Percentiles rank a stretch among this genome's conserved stretches.
These are phyloP conservation scores for Agarophyton chilense DNA, from an alignment of 23 red algal species.

Conservation along the genomic window DNA sequence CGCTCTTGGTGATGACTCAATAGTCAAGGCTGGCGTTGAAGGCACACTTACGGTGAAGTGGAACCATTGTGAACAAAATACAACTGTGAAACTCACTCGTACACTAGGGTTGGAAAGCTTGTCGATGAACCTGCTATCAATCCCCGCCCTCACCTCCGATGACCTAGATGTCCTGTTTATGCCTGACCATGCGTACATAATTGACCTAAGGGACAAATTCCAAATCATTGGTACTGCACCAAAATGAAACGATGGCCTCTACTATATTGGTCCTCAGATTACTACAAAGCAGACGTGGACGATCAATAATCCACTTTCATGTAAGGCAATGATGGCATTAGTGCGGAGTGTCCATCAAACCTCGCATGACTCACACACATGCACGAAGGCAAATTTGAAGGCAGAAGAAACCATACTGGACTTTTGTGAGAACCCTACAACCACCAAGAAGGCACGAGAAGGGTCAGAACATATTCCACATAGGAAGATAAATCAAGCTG, in stretches of 20 bases:
- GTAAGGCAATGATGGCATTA: not conserved
- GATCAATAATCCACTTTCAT: too few relatives aligned
- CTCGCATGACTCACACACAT: too few relatives aligned
- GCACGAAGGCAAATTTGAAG: too few relatives aligned
- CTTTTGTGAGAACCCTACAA: too few relatives aligned
- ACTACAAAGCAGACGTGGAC: not conserved
- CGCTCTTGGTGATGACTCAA: slow-evolving; percentile 42
- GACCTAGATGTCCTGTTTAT: slow-evolving; percentile 2
- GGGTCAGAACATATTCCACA: too few relatives aligned
- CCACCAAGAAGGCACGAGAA: too few relatives aligned
- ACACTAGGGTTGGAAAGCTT: not conserved
- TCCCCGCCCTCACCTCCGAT: slow-evolving; percentile 13
- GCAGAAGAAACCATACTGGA: too few relatives aligned
- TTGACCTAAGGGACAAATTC: slow-evolving; percentile 2
- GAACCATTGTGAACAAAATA: not conserved
- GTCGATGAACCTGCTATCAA: slow-evolving; percentile 46
- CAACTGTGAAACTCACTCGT: not conserved
- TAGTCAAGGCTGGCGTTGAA: slow-evolving; percentile 5
- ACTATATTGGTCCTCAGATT: not conserved
- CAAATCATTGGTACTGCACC: slow-evolving; percentile 28
- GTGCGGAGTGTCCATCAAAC: not conserved
- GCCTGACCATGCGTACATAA: not conserved
- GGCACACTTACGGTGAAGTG: not conserved
- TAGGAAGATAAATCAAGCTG: not conserved
- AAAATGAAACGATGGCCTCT: not conserved